Evolutionary conservation across 768 basidiomycete species (phyloP), one percentile per base, ranked within the genome.

Genomic region (Pulveroboletus ravenelii): DNA sequence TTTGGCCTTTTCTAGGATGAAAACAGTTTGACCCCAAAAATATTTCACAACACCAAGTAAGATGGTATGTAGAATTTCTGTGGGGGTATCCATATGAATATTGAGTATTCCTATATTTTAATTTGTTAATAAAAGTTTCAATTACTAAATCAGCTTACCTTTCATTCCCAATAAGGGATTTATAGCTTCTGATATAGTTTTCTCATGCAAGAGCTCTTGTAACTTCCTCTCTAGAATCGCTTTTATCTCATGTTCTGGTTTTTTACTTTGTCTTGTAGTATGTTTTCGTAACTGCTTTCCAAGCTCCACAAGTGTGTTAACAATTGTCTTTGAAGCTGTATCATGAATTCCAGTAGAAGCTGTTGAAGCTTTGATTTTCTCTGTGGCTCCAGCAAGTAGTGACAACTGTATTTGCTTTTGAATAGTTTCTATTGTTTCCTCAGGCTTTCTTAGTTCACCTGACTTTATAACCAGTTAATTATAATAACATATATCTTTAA

Each of bases 81-180:
- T 36, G 5, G n/a, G 35, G 10, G 35, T 36, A 5, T 36, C 9
- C 10, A n/a, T 36, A 10, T 36, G 35, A 17, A 71, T 55, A 23
- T 73, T 74, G 0, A 61, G 36, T 0, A 38, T 38, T 18, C 37
- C 37, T 38, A 12, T 31, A 31, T 31, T 31, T 31, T 10, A 31
- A 10, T 10, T 9, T 31, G 30, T 31, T 31, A 31, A 31, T 12
- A 31, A 31, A 31, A 12, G 30, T 31, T 31, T 31, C 30, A 31
- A 10, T 31, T 31, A 31, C 10, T 31, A 31, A 31, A 10, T 31
- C 10, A 31, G 30, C 30, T 18, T 37, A 18, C 52, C 29, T 9
- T 7, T 7, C 29, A 30, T 30, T 9, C 10, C 10, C 10, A 30
- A 30, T 7, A 30, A 10, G 1, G 23, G 23, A 5, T 23, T 23